Evolutionary conservation across 306 rosid genomes (phyloP).

Genomic region (Psophocarpus tetragonolobus): DNA sequence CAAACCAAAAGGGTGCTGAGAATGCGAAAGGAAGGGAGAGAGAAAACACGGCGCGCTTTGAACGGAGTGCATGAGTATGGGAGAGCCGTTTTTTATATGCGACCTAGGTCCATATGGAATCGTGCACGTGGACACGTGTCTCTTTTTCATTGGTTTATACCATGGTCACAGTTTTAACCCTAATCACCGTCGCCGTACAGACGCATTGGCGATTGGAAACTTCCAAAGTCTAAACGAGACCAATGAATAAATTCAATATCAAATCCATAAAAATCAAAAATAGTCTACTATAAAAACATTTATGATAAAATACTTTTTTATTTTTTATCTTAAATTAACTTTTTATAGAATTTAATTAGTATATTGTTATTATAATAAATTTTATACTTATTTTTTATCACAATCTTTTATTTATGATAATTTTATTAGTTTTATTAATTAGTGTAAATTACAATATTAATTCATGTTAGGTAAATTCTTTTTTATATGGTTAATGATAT

Average conservation of each 20-base stretch:
- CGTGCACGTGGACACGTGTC: neutral
- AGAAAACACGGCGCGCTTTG: conserved; percentile 32
- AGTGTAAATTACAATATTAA: too few species aligned
- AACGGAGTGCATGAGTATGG: neutral
- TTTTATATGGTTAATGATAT: too few species aligned
- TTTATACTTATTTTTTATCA: too few species aligned
- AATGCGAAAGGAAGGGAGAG: conserved; percentile 27
- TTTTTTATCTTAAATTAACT: neutral
- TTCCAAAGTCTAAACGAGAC: neutral
- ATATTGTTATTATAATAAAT: too few species aligned
- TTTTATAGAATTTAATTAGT: too few species aligned
- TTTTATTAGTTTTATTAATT: too few species aligned
- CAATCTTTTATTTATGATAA: too few species aligned
- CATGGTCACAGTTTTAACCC: neutral
- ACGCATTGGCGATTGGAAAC: neutral
- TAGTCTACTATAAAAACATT: neutral
- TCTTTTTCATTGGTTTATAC: neutral
- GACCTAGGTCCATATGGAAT: neutral
- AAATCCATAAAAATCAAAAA: neutral
- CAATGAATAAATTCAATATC: neutral
- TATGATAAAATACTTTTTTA: neutral
- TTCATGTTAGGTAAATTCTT: too few species aligned
- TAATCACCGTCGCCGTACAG: conserved; percentile 31
- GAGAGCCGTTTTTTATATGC: conserved; percentile 14
- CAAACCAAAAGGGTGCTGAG: conserved; percentile 13